Conservation (phyloP, 2,329 filamentous ascomycete species). For the Stagonosporopsis vannaccii region DNA sequence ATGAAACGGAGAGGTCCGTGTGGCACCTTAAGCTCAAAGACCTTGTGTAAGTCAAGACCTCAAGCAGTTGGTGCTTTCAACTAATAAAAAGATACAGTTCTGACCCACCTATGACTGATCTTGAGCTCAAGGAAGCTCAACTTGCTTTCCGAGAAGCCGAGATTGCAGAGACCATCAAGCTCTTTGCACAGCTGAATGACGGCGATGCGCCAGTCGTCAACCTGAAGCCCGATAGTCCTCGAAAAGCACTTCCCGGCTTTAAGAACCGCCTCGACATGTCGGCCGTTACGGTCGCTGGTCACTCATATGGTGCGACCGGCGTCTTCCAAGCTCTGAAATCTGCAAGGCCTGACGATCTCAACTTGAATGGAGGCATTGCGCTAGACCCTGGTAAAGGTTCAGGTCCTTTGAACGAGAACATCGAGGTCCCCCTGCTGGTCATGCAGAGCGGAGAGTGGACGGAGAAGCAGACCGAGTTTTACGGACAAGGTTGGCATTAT, state of each 20-base stretch:
- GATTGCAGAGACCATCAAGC: conserved; percentile 54
- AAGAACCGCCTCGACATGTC: conserved; percentile 61
- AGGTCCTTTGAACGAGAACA: conserved; percentile 66
- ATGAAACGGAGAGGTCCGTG: conserved; percentile 43
- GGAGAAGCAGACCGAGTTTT: conserved; percentile 63
- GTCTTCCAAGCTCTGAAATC: conserved; percentile 67
- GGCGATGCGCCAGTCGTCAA: conserved; percentile 47
- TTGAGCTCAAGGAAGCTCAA: conserved; percentile 53
- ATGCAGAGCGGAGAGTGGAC: conserved; percentile 73
- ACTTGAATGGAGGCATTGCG: conserved; percentile 65
- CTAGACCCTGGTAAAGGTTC: conserved; percentile 72
- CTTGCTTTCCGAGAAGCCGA: conserved; percentile 56
- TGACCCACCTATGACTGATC: conserved; percentile 40
- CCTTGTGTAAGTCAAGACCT: conserved; percentile 31
- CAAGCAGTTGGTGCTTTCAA: not conserved
- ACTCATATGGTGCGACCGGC: conserved; percentile 71
- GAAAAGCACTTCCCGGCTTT: conserved; percentile 58
- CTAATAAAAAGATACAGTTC: conserved; percentile 15
- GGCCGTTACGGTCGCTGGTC: conserved; percentile 65
- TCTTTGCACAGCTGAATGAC: conserved; percentile 51
- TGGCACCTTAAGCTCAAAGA: conserved; percentile 49
- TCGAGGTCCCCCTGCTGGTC: conserved; percentile 66
- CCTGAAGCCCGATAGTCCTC: conserved; percentile 58
- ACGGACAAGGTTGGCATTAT: conserved; percentile 68
- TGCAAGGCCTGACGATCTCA: conserved; percentile 53